These are phyloP conservation scores for Phytophthora pinifolia DNA, from an alignment of 352 stramenopile genomes.

Conservation along the genomic window DNA sequence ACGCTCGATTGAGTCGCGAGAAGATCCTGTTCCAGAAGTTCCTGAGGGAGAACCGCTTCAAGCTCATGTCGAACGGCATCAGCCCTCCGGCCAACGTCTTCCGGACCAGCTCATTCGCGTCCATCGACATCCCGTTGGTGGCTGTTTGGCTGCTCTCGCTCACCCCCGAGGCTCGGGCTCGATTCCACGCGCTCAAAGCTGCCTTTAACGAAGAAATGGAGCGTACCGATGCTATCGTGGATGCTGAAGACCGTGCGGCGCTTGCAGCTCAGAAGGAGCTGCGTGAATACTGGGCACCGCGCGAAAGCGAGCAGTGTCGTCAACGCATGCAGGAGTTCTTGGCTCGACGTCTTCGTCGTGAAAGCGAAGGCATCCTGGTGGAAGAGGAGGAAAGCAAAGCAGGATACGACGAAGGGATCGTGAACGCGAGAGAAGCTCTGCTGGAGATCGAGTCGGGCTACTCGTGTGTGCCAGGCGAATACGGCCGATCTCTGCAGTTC, in stretches of 20 bases:
- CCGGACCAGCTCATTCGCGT: conserved; percentile 84
- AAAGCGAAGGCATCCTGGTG: conserved; percentile 57
- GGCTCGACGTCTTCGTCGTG: conserved; percentile 64
- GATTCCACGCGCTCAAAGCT: conserved; percentile 89
- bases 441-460: conserved; percentile 87
- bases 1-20: conserved; percentile 85
- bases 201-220: conserved; percentile 89
- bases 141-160: conserved; percentile 90
- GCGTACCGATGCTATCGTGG: conserved; percentile 65
- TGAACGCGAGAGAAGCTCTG: conserved; percentile 82
- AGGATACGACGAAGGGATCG: conserved; percentile 66
- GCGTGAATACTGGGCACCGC: conserved; percentile 54
- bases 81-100: conserved; percentile 91
- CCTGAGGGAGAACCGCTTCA: conserved; percentile 92
- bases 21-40: conserved; percentile 95
- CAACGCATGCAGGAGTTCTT: conserved; percentile 79
- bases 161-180: conserved; percentile 74
- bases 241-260: conserved; percentile 68
- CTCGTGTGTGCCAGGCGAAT: conserved; percentile 75
- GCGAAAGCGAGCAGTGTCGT: conserved; percentile 69
- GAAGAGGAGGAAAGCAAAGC: conserved; percentile 37
- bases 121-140: conserved; percentile 89
- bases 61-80: conserved; percentile 93
- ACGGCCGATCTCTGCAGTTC: conserved; percentile 82
- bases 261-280: conserved; percentile 46